Evolutionary conservation across 768 basidiomycete genomes (phyloP).

Genomic region (Wakefieldia striispora): DNA sequence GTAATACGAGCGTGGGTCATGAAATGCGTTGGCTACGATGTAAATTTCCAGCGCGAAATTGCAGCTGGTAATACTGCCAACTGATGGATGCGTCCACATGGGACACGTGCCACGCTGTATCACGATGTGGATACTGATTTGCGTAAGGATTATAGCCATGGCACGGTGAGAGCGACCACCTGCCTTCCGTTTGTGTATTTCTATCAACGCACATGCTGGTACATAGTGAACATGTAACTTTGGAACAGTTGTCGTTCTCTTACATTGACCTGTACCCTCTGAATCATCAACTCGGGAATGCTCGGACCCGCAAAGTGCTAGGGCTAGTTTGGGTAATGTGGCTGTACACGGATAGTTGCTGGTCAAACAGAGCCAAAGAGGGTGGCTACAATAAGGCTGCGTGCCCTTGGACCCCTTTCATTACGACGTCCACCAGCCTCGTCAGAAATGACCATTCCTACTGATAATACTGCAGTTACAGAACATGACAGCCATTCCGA

Average conservation of each 20-base stretch:
- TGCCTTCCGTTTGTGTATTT: too few relatives aligned
- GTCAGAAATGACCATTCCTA: slow-evolving; percentile 32
- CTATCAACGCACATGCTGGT: too few relatives aligned
- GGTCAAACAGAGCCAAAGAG: slow-evolving; percentile 31
- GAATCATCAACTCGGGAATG: too few relatives aligned
- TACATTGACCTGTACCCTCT: too few relatives aligned
- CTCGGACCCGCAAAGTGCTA: background rate
- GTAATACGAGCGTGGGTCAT: slow-evolving; percentile 16
- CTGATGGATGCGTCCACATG: too few relatives aligned
- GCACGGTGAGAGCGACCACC: too few relatives aligned
- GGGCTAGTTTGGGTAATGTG: background rate
- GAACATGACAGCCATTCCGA: slow-evolving; percentile 70
- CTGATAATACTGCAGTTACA: slow-evolving; percentile 46
- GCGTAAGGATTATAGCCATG: too few relatives aligned
- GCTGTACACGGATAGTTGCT: slow-evolving; percentile 1
- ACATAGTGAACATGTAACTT: too few relatives aligned
- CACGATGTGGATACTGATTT: too few relatives aligned
- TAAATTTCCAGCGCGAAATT: slow-evolving; percentile 17
- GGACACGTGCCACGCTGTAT: too few relatives aligned
- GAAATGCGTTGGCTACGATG: slow-evolving; percentile 22
- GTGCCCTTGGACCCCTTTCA: slow-evolving; percentile 30
- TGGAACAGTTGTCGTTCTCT: too few relatives aligned
- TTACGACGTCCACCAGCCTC: slow-evolving; percentile 21
- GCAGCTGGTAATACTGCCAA: slow-evolving; percentile 9
- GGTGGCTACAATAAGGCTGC: slow-evolving; percentile 26